Evolutionary conservation across 176 grass and related monocot species (phyloP).

Genomic region (Aegilops speltoides): DNA sequence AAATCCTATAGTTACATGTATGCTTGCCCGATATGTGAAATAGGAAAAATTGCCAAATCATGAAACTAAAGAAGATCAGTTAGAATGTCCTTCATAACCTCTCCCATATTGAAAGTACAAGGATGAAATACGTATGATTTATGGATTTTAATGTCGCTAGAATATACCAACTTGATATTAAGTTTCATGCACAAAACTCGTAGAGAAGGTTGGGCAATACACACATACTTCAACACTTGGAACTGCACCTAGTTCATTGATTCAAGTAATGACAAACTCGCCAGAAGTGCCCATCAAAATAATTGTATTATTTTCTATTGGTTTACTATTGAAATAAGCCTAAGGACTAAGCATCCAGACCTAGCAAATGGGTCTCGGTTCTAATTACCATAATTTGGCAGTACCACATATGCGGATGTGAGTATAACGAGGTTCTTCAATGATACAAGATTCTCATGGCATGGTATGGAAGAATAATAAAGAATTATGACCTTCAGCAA

Average conservation of each 20-base stretch:
- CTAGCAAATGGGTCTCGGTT: background rate
- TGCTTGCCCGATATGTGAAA: background rate
- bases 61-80: background rate
- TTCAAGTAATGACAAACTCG: background rate
- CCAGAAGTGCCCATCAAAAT: background rate
- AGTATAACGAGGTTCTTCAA: background rate
- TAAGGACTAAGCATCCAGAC: background rate
- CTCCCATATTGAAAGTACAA: background rate
- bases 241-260: background rate
- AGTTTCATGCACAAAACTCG: too few relatives aligned
- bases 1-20: background rate
- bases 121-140: background rate
- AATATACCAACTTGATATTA: background rate
- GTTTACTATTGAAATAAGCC: background rate
- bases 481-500: background rate
- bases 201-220: too few relatives aligned
- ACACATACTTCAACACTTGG: background rate
- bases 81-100: background rate
- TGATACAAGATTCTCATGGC: background rate
- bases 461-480: background rate
- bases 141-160: background rate
- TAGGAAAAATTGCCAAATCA: background rate
- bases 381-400: background rate
- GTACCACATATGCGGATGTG: background rate
- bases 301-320: background rate